These are phyloP conservation scores for Fragosphaeria purpurea DNA, from an alignment of 2,329 filamentous ascomycete species.

Conservation along the genomic window DNA sequence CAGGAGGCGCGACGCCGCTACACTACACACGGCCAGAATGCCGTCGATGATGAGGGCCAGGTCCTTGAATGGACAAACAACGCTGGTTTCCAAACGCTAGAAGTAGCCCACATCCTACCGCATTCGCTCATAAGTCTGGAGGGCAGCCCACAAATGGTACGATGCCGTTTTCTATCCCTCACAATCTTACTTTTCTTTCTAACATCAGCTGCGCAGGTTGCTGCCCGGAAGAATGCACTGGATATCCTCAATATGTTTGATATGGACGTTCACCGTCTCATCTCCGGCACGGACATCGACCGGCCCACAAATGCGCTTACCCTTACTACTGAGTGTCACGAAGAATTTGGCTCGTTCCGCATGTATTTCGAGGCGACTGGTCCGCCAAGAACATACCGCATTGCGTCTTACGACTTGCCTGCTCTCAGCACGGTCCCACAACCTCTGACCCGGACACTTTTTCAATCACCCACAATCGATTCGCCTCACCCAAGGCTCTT, in stretches of 20 bases:
- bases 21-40: not conserved
- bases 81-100: not conserved
- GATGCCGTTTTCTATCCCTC: no score
- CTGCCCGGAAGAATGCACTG: slow-evolving; percentile 1
- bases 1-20: not conserved
- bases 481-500: slow-evolving; percentile 1
- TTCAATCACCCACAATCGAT: slow-evolving; percentile 1
- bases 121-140: not conserved
- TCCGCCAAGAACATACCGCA: not conserved
- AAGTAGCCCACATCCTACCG: slow-evolving; percentile 1
- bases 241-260: slow-evolving; percentile 1
- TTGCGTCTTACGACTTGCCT: not conserved
- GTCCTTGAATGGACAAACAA: not conserved
- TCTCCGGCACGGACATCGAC: not conserved
- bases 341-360: slow-evolving; percentile 1
- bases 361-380: slow-evolving; percentile 1
- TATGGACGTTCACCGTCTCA: not conserved
- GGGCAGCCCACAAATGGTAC: not conserved
- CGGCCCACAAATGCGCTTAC: slow-evolving; percentile 3
- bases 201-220: not conserved
- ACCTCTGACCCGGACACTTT: slow-evolving; percentile 2
- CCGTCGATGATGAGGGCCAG: not conserved
- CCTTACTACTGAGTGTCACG: not conserved
- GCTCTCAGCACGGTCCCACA: not conserved
- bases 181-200: no score